Evolutionary conservation across 441 rosid genomes (phyloP).

Genomic region (Capsella rubella): DNA sequence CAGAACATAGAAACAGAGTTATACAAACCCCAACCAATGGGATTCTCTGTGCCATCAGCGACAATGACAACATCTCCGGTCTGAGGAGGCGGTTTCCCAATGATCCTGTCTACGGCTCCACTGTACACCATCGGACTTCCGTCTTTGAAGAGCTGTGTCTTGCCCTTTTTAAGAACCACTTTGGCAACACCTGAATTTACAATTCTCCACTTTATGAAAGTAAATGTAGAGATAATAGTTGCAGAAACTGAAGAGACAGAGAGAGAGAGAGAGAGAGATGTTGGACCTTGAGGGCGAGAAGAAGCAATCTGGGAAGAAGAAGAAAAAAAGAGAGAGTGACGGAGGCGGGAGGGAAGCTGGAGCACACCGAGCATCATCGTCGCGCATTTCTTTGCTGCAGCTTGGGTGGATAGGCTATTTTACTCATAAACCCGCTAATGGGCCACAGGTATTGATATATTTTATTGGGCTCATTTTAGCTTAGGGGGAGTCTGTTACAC

Average conservation of each 20-base stretch:
- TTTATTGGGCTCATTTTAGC: background rate
- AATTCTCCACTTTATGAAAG: constrained; percentile 2
- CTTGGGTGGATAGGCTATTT: constrained; percentile 29
- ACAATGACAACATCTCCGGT: constrained; percentile 91
- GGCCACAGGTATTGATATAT: constrained; percentile 18
- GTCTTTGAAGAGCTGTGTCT: constrained; percentile 80
- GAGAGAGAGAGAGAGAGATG: constrained; percentile 5
- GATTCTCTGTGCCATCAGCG: constrained; percentile 82
- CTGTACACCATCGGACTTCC: constrained; percentile 95
- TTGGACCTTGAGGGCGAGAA: constrained; percentile 57
- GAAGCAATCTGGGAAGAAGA: constrained; percentile 55
- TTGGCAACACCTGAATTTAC: constrained; percentile 63
- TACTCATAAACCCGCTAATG: background rate
- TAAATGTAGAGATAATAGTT: background rate
- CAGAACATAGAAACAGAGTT: constrained; percentile 90
- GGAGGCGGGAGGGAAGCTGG: constrained; percentile 53
- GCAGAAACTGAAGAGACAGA: background rate
- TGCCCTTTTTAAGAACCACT: constrained; percentile 92
- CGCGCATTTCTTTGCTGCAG: constrained; percentile 30
- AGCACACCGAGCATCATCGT: constrained; percentile 43
- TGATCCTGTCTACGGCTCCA: constrained; percentile 89
- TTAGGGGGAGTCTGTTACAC: too few species aligned
- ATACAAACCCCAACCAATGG: constrained; percentile 89
- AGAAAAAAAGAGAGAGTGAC: constrained; percentile 49
- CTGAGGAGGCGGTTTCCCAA: constrained; percentile 84